Evolutionary conservation across 1,139 yeast species (phyloP).

Genomic region (Chernovozyma sophiae-reginae): DNA sequence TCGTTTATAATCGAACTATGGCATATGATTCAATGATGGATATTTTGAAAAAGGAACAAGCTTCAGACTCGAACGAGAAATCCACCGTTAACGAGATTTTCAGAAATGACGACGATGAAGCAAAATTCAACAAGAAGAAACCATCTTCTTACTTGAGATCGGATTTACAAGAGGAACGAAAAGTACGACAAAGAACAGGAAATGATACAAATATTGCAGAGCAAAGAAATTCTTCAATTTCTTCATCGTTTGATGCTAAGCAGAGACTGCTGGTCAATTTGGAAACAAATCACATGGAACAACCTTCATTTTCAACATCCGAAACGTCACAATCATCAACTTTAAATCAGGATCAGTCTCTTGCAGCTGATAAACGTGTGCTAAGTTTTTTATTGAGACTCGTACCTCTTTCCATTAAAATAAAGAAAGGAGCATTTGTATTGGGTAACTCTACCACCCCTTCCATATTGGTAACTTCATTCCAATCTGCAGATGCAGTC

Average conservation of each 20-base stretch:
- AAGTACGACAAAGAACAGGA: constrained; percentile 2
- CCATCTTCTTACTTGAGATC: neutral
- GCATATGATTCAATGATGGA: constrained; percentile 70
- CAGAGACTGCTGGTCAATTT: neutral
- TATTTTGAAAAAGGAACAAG: constrained; percentile 23
- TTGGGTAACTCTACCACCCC: constrained; percentile 80
- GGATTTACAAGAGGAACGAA: neutral
- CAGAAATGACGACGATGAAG: neutral
- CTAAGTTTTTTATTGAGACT: constrained; percentile 28
- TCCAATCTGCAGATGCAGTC: constrained; percentile 51
- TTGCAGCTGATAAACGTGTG: neutral
- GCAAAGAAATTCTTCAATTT: neutral
- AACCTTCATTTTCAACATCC: neutral
- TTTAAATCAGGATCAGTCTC: neutral
- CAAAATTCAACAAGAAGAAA: neutral
- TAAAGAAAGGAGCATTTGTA: constrained; percentile 70
- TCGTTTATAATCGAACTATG: constrained; percentile 69
- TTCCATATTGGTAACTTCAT: constrained; percentile 62
- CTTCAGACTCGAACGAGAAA: constrained; percentile 8
- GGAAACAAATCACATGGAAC: neutral
- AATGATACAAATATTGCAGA: neutral
- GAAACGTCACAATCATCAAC: neutral
- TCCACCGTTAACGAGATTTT: neutral
- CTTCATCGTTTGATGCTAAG: neutral
- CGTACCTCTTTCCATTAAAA: constrained; percentile 54